Base-by-base conservation (phyloP, 2,329 filamentous ascomycete species). In the Pseudopithomyces maydicus region DNA sequence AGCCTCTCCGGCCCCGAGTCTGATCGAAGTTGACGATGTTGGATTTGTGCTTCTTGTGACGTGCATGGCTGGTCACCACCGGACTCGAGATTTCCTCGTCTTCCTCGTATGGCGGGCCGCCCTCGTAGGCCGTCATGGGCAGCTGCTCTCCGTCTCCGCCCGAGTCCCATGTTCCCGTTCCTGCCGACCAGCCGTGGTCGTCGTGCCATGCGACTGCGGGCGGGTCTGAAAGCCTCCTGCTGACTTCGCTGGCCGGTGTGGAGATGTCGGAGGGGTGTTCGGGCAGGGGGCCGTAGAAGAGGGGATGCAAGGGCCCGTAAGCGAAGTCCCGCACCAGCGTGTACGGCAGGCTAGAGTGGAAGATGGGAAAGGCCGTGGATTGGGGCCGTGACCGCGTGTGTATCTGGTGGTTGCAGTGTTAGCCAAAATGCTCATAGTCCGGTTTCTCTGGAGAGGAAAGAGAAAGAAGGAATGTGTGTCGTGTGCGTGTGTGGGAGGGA, bases 301-400 rank as follows among this genome's bases (percentile, higher is more conserved):
- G 83, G 42, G 91, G 92, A 75, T 98, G 91, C 54, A 84, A 83
- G 23, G 85, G 74, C 32, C 91, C 87, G 74, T 98, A 99, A 65
- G 95, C 95, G 79, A 98, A 99, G 81, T 99, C 95, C 70, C 95
- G 90, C 63, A 99, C 93, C 43, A 91, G 82, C n/a, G 92, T 88
- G 75, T 97, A 97, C 6, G 90, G 78, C 17, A 97, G 85, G 72
- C 88, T 96, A 56, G 92, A 95, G 68, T 92, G 89, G 76, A 92
- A 95, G 68, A 90, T 81, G 15, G 92, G 90, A 71, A 95, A 94
- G 61, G 91, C 84, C 70, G 90, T 85, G n/a, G 92, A 96, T 54
- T 84, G 84, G 19, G 92, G 91, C 58, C 92, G 88, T 62, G 92
- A 96, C 60, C 88, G 85, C 32, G 45, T 20, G 19, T 48, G 45